Evolutionary conservation across 768 basidiomycete species (phyloP), one percentile per base, ranked within the genome.

Genomic region (Agaricus blazei): DNA sequence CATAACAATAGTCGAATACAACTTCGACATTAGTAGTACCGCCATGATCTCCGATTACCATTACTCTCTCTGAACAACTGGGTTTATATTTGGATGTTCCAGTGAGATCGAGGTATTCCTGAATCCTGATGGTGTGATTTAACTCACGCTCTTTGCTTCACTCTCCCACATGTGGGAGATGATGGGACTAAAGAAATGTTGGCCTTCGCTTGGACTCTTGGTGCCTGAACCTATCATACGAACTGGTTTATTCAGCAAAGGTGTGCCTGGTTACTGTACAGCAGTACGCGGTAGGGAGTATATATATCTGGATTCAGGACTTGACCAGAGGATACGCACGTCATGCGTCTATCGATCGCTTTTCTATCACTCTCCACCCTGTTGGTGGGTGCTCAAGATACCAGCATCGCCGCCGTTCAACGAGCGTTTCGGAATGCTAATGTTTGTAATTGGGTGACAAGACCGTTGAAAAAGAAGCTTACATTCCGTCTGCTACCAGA

Each of bases 341-440:
- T 48, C 11, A 54, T 58, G 58, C 53, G 58, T 14, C 49, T 50
- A 38, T 51, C 40, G 14, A 19, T 54, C 44, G 31, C 28, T 9
- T 23, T 49, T 41, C 44, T 54, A n/a, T 40, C 43, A 9, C n/a
- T 54, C 9, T 38, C 57, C 14, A 51, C 56, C 12, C 49, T 67
- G 19, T 60, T 58, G 26, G 48, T 52, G 15, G 36, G 48, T 48
- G 64, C 65, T 36, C 70, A 70, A 52, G 69, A 70, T 49, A 67
- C 65, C 11, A 71, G 61, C 48, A 45, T 70, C 40, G 47, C 28
- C 3, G 57, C 52, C 8, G 71, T 73, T 7, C 66, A 65, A 56
- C 41, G 51, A 40, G 67, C 68, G 0, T 73, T 73, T 41, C 55
- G 67, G 15, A 54, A 59, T 38, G 67, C 68, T 19, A 59, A 68